Evolutionary conservation across 2,329 filamentous ascomycete species (phyloP), one percentile per base, ranked within the genome.

Genomic region (Neobulgaria alba): DNA sequence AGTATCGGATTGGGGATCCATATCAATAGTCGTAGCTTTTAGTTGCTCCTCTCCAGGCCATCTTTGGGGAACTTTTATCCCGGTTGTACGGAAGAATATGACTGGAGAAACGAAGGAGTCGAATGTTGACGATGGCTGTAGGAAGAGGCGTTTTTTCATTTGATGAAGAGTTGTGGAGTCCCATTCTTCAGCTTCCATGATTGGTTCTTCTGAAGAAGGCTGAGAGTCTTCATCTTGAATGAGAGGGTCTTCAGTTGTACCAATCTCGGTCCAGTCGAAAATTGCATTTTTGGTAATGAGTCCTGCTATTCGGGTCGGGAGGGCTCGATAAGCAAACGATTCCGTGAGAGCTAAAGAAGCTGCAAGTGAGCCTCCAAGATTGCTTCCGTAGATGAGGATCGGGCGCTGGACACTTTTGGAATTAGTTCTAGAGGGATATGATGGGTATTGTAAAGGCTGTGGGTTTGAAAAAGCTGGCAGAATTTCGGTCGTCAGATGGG

Each of bases 211-310:
- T 19, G 15, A 7, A 7, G 23, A 26, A 12, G 7, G 5, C 5
- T 19, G 8, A 20, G 8, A 19, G 7, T 35, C 15, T 5, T 12
- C 17, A 9, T 12, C 15, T 3, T 10, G 16, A 12, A 18, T n/a
- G 3, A 12, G 17, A 12, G 20, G 33, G 20, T 15, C 10, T n/a
- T 5, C 71, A 67, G 7, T 26, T 26, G 0, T 71, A 4, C 77
- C 64, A 43, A 79, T 74, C 56, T 66, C 72, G 42, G 74, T 76
- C 77, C 77, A 81, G 61, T 81, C 72, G 60, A 77, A 81, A 43
- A 81, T 67, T 31, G 75, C 77, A 48, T 81, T 76, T 57, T 71
- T 71, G 5, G 69, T 67, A 12, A 75, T 60, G 21, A 78, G 57
- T 5, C 75, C 75, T 8, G 71, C 66, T 32, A 80, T 63, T 15